Percentiles rank a stretch among this genome's conserved stretches.
Evolutionary conservation across 2,329 filamentous ascomycete species (phyloP).

Genomic region (Aspergillus candidus): DNA sequence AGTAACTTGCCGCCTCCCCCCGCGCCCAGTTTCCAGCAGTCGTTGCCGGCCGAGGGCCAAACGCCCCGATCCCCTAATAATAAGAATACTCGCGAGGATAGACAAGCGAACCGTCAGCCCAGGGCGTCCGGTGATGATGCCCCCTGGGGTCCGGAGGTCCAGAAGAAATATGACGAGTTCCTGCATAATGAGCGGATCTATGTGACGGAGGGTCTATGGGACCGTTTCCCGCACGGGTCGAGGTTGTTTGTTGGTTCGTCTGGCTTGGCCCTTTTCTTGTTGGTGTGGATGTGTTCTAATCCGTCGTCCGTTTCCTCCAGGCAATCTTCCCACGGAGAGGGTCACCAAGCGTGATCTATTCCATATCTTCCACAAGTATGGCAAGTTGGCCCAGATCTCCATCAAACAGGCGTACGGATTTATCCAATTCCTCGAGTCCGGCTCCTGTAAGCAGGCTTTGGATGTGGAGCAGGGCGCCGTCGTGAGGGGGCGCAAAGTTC

Average conservation of each 20-base stretch:
- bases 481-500: conserved; percentile 85
- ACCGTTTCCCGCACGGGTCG: conserved; percentile 45
- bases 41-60: conserved; percentile 16
- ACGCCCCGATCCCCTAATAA: conserved; percentile 18
- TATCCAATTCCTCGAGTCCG: conserved; percentile 78
- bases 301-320: conserved; percentile 38
- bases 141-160: conserved; percentile 45
- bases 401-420: conserved; percentile 97
- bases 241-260: conserved; percentile 45
- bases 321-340: conserved; percentile 86
- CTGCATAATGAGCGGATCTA: conserved; percentile 47
- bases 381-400: conserved; percentile 85
- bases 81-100: conserved; percentile 24
- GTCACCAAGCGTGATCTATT: conserved; percentile 93
- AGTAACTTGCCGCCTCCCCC: conserved; percentile 38
- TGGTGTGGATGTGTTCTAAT: neutral
- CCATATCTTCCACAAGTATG: conserved; percentile 79
- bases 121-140: conserved; percentile 35
- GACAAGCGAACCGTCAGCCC: conserved; percentile 14
- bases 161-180: conserved; percentile 47
- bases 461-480: conserved; percentile 71
- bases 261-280: neutral
- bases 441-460: conserved; percentile 69
- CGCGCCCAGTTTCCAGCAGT: conserved; percentile 36
- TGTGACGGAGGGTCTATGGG: conserved; percentile 48